A percentile compares a stretch with the other conserved stretches of the same genome.
phyloP scores from a whole-genome alignment of 202 grass and related monocot species.

The Musa balbisiana region DNA sequence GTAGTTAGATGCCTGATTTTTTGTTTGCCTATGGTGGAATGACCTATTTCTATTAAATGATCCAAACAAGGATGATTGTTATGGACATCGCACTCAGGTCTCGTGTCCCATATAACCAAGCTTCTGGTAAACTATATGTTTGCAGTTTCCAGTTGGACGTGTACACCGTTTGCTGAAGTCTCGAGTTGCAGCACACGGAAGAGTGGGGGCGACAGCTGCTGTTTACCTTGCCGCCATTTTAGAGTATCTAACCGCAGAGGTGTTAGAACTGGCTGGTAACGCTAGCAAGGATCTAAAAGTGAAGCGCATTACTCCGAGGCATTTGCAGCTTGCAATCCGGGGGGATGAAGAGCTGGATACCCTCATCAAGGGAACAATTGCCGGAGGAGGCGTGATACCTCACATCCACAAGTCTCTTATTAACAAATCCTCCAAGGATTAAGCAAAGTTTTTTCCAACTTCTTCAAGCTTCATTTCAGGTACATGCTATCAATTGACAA shows the following conservation, averaged over 20 bases:
- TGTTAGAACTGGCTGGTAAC: slow-evolving; percentile 12
- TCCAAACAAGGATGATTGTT: too few relatives aligned
- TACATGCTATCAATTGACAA: neutral
- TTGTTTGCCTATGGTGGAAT: too few relatives aligned
- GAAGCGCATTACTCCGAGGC: slow-evolving; percentile 20
- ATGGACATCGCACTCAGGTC: too few relatives aligned
- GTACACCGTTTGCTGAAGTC: slow-evolving; percentile 11
- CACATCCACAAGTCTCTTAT: slow-evolving; percentile 23
- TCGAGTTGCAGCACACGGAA: slow-evolving; percentile 14
- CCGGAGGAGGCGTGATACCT: slow-evolving; percentile 18
- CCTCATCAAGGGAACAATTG: slow-evolving; percentile 21
- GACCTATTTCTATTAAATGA: too few relatives aligned
- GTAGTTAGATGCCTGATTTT: too few relatives aligned
- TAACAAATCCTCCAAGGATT: slow-evolving; percentile 17
- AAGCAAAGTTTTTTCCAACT: neutral
- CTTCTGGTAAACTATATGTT: neutral
- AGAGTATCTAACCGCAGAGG: slow-evolving; percentile 19
- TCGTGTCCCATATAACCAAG: too few relatives aligned
- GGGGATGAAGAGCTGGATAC: slow-evolving; percentile 23
- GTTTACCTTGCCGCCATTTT: slow-evolving; percentile 13
- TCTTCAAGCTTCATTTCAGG: neutral
- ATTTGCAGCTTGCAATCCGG: slow-evolving; percentile 10
- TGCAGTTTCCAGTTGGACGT: slow-evolving; percentile 21
- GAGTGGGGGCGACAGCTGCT: slow-evolving; percentile 16
- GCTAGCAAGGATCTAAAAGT: slow-evolving; percentile 23